Conservation (phyloP, 768 basidiomycete genomes). For the Bullera alba region DNA sequence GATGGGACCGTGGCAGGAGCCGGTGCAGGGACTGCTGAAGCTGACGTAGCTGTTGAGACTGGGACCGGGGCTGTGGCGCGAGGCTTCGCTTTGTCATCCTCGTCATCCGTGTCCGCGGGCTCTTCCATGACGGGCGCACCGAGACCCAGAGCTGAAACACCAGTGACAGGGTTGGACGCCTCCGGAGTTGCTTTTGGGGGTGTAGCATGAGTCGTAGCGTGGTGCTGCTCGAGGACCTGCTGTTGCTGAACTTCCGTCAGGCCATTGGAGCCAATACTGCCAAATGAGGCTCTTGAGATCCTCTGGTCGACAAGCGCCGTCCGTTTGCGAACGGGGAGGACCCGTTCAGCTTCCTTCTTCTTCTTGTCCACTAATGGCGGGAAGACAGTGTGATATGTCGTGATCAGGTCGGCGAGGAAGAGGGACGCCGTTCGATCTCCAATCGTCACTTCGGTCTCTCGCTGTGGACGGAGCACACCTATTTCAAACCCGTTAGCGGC, state of each 20-base stretch:
- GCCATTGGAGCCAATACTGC: conserved; percentile 60
- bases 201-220: conserved; percentile 52
- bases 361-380: conserved; percentile 77
- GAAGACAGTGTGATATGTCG: conserved; percentile 64
- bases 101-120: background rate
- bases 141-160: background rate
- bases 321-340: conserved; percentile 72
- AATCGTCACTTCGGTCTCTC: conserved; percentile 75
- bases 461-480: conserved; percentile 65
- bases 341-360: conserved; percentile 79
- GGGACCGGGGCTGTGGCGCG: background rate
- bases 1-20: background rate
- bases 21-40: background rate
- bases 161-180: background rate
- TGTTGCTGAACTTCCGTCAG: too few relatives aligned
- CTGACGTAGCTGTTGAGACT: background rate
- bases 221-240: conserved; percentile 59
- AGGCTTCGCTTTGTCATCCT: background rate
- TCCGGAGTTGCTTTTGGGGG: conserved; percentile 31
- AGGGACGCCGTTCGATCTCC: conserved; percentile 82
- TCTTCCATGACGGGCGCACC: conserved; percentile 1
- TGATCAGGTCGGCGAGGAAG: conserved; percentile 76
- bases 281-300: conserved; percentile 68
- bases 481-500: background rate
- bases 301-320: conserved; percentile 85